Base-by-base conservation (phyloP, 441 rosid species). In the Heliophila coronopifolia region DNA sequence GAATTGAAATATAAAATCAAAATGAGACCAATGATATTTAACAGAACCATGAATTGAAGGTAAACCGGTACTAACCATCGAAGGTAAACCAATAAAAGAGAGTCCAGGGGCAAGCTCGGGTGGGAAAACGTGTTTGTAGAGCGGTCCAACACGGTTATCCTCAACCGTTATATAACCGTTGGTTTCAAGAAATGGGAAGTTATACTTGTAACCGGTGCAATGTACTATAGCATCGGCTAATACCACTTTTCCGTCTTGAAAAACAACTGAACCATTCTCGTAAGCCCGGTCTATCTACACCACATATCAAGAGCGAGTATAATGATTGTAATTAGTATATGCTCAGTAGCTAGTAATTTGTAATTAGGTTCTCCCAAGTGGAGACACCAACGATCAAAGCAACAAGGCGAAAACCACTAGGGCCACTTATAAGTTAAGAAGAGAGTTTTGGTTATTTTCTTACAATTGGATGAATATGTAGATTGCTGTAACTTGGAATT, bases 391-490 rank as follows among this genome's bases (percentile, higher is more conserved):
- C n/a, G n/a, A n/a, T n/a, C n/a, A n/a, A n/a, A n/a, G n/a, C n/a
- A n/a, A n/a, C n/a, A n/a, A n/a, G n/a, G n/a, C n/a, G n/a, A n/a
- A n/a, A n/a, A n/a, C n/a, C n/a, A n/a, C n/a, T n/a, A n/a, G n/a
- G n/a, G n/a, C n/a, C n/a, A n/a, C n/a, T n/a, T n/a, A n/a, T n/a
- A n/a, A n/a, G n/a, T n/a, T n/a, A n/a, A n/a, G n/a, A n/a, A n/a
- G n/a, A n/a, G n/a, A n/a, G n/a, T n/a, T n/a, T n/a, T n/a, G n/a
- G n/a, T n/a, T n/a, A n/a, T n/a, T n/a, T n/a, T n/a, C n/a, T n/a
- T 20, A 20, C 98, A 94, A 79, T 79, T 7, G 98, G 79, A 71
- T 87, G 93, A 58, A 73, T 59, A 86, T 93, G 79, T 28, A 84
- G 30, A 45, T 84, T 83, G 54, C 47, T 59, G 51, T 69, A 68